Base-by-base conservation (phyloP, 371 early-diverging fungal species). In the Haplosporangium sp. region DNA sequence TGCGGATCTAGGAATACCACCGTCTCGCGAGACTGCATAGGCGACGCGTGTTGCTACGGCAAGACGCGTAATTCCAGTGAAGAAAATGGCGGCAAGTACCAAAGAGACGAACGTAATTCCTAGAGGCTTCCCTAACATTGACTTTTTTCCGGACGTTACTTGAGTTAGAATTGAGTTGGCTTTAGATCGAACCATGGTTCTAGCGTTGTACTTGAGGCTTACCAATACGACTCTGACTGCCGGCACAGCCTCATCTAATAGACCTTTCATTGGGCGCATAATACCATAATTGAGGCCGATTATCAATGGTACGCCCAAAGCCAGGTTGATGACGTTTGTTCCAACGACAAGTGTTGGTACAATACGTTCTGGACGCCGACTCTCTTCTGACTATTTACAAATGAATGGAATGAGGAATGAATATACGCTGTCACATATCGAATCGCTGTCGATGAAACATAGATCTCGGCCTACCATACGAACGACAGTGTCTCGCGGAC, bases 1-100 rank as follows among this genome's bases (percentile, higher is more conserved):
- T 1, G 60, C 54, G 0, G 67, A 66, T 20, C 70, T 57, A 6
- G 76, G 70, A 11, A 76, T 21, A 1, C 76, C 76, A 2, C 54
- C 76, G 23, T 76, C 71, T 38, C 76, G 48, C 18, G 76, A 56
- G n/a, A 76, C 59, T n/a, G 67, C 59, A 45, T 76, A 76, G 13
- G 51, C 67, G 40, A 70, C 63, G 2, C 76, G 57, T 4, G 67
- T 59, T 7, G 71, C 70, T 18, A 70, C 53, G 0, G 64, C 43
- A 6, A 76, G 62, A 6, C 76, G 67, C 18, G n/a, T 23, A 16
- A 76, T 14, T 9, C 76, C 76, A 16, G 76, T 58, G 54, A 69
- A 76, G 42, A 64, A 70, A 12, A 76, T 62, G 13, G 55, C 66
- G 5, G 47, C 55, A 6, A 76, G 59, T 21, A 67, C 56, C 51